Percentiles rank a stretch among this genome's conserved stretches.
These are phyloP conservation scores for Pythium periplocum DNA, from an alignment of 352 stramenopile genomes.

Conservation along the genomic window DNA sequence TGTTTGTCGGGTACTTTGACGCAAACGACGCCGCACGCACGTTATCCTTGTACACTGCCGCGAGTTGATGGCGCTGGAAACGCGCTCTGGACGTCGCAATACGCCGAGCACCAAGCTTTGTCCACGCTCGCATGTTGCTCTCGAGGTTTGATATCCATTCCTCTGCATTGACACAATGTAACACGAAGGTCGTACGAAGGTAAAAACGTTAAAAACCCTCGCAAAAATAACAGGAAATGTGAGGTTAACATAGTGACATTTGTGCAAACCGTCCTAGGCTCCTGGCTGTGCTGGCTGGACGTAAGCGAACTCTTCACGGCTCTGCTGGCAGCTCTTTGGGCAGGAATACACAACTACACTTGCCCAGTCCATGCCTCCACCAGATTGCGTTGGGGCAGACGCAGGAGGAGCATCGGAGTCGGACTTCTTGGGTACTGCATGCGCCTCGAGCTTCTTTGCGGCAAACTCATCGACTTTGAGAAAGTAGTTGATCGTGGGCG, in stretches of 20 bases:
- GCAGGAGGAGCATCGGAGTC: too few relatives aligned
- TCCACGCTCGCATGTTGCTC: too few relatives aligned
- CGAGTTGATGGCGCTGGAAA: too few relatives aligned
- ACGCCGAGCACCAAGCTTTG: too few relatives aligned
- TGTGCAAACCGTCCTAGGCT: background rate
- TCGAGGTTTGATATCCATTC: too few relatives aligned
- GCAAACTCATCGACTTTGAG: constrained; percentile 75
- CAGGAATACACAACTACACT: constrained; percentile 77
- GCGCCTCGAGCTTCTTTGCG: constrained; percentile 9
- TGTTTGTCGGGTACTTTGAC: constrained; percentile 50
- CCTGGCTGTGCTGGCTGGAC: constrained; percentile 32
- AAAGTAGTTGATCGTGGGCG: constrained; percentile 84
- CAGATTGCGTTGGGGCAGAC: background rate
- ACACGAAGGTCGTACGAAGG: too few relatives aligned
- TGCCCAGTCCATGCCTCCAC: constrained; percentile 74
- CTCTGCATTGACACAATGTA: too few relatives aligned
- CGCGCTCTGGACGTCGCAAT: too few relatives aligned
- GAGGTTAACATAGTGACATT: too few relatives aligned
- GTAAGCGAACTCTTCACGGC: constrained; percentile 64
- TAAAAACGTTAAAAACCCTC: too few relatives aligned
- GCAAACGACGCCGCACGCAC: constrained; percentile 36
- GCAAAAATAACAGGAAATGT: too few relatives aligned
- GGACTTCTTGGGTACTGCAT: background rate
- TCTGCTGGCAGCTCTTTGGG: constrained; percentile 51
- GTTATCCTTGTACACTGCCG: too few relatives aligned